These are phyloP conservation scores for Mesostigma viride DNA, from an alignment of 139 green algal genomes.

Conservation along the genomic window DNA sequence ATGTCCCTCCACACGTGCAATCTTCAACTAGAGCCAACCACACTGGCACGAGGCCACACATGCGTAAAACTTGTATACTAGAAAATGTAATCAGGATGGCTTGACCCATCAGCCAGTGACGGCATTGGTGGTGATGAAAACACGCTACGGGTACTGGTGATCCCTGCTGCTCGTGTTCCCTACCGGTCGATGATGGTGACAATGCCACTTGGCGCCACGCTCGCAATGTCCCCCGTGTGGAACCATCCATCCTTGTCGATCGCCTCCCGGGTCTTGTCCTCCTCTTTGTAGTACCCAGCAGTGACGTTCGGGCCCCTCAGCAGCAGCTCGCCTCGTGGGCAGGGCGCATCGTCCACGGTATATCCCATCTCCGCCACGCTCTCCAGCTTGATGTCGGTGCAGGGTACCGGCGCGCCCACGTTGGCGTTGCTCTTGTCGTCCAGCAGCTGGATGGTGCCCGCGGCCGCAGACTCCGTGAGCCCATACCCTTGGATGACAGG, in stretches of 20 bases:
- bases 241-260: constrained; percentile 84
- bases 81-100: no score
- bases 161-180: no score
- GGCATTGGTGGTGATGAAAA: no score
- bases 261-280: constrained; percentile 53
- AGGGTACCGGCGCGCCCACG: neutral
- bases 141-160: no score
- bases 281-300: constrained; percentile 79
- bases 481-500: constrained; percentile 17
- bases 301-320: constrained; percentile 55
- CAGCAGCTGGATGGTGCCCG: neutral
- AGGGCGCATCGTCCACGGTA: neutral
- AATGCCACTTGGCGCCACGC: constrained; percentile 50
- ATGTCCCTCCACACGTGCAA: no score
- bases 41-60: no score
- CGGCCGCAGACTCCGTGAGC: constrained; percentile 10
- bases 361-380: constrained; percentile 9
- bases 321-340: neutral
- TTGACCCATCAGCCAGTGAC: no score
- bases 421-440: neutral
- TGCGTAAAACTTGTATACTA: no score
- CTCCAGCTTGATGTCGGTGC: constrained; percentile 17
- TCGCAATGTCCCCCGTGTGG: constrained; percentile 83
- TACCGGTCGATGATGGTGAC: constrained; percentile 88
- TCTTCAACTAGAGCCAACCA: no score